Conservation (phyloP, 2,329 filamentous ascomycete genomes). For the Ilyonectria sp. region DNA sequence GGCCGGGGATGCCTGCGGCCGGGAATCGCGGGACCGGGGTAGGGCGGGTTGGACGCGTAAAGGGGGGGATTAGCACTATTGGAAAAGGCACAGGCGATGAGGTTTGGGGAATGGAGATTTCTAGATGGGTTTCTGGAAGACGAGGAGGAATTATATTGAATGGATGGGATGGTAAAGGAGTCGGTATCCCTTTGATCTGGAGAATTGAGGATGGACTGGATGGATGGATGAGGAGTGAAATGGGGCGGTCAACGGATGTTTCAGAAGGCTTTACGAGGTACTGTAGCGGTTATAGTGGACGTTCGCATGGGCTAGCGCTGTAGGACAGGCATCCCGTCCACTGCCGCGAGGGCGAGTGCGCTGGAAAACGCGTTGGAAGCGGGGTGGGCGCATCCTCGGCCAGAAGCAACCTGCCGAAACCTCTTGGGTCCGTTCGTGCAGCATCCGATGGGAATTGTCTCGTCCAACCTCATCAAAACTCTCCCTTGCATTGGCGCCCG, state of each 20-base stretch:
- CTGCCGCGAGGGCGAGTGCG: slow-evolving; percentile 22
- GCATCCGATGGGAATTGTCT: background rate
- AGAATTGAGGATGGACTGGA: background rate
- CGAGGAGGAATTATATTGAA: background rate
- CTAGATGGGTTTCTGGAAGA: background rate
- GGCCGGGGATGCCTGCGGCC: slow-evolving; percentile 21
- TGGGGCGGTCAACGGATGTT: background rate
- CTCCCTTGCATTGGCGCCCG: slow-evolving; percentile 45
- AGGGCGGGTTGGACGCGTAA: slow-evolving; percentile 23
- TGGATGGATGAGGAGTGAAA: background rate
- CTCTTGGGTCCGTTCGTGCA: background rate
- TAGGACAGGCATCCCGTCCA: background rate
- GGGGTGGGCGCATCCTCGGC: slow-evolving; percentile 17
- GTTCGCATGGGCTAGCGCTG: slow-evolving; percentile 3
- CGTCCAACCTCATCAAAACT: slow-evolving; percentile 1
- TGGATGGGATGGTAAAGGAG: background rate
- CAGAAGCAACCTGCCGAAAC: background rate
- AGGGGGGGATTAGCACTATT: background rate
- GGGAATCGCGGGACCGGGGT: slow-evolving; percentile 20
- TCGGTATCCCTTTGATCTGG: background rate
- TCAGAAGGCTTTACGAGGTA: background rate
- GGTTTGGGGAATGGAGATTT: background rate
- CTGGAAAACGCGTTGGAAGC: slow-evolving; percentile 21
- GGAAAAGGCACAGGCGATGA: background rate
- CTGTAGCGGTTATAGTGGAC: background rate